phyloP scores from a whole-genome alignment of 345 rosid species.

The Trapa bicornis region DNA sequence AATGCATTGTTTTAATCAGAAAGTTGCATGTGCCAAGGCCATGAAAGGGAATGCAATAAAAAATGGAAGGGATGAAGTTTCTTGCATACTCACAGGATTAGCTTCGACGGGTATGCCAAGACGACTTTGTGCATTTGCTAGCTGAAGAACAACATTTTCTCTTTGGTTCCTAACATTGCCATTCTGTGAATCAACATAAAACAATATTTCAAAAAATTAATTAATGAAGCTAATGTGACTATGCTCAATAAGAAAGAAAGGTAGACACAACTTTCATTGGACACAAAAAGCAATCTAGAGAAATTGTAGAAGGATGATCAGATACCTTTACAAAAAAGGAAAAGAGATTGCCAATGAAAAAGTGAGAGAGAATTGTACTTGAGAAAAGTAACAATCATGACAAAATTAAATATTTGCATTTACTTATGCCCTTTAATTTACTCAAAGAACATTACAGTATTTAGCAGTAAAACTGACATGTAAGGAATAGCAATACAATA shows the following conservation, averaged over 20 bases:
- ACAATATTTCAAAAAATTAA: neutral
- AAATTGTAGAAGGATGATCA: neutral
- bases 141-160: slow-evolving; percentile 72
- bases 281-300: neutral
- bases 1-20: neutral
- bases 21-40: neutral
- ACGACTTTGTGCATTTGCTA: slow-evolving; percentile 88
- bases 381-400: neutral
- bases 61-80: slow-evolving; percentile 1
- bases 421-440: neutral
- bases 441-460: neutral
- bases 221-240: neutral
- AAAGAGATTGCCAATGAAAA: neutral
- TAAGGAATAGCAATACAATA: neutral
- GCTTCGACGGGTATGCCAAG: slow-evolving; percentile 40
- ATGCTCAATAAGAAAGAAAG: neutral
- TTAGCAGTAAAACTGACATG: neutral
- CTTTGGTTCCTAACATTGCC: slow-evolving; percentile 89
- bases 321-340: neutral
- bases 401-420: neutral
- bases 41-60: neutral
- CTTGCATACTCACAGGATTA: slow-evolving; percentile 68
- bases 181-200: slow-evolving; percentile 34
- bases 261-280: neutral
- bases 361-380: neutral